Conservation (phyloP, 75 land plant species). For the Selaginella tamariscina region DNA sequence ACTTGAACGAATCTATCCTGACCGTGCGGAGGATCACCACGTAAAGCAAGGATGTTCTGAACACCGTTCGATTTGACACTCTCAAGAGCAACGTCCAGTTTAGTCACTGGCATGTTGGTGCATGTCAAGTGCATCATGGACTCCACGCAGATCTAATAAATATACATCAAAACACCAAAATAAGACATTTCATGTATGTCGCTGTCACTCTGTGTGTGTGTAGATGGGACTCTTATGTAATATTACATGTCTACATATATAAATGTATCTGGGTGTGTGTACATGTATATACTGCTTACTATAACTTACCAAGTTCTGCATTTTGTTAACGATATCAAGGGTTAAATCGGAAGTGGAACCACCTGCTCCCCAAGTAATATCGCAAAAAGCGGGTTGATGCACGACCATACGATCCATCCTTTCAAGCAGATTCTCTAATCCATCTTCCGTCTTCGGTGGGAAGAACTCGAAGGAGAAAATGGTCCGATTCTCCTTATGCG, state of each 20-base stretch:
- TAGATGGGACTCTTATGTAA: too few relatives aligned
- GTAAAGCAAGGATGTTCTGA: constrained; percentile 87
- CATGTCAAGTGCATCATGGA: constrained; percentile 98
- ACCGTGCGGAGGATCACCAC: constrained; percentile 94
- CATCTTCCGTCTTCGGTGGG: constrained; percentile 90
- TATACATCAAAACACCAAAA: neutral
- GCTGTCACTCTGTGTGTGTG: too few relatives aligned
- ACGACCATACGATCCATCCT: constrained; percentile 55
- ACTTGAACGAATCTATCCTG: constrained; percentile 90
- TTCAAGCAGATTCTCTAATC: constrained; percentile 26
- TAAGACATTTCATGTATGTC: constrained; percentile 1
- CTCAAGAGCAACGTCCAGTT: constrained; percentile 66
- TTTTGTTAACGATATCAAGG: constrained; percentile 70
- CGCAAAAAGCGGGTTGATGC: constrained; percentile 78
- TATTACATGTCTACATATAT: too few relatives aligned
- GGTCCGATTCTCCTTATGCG: constrained; percentile 28
- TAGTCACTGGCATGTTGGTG: constrained; percentile 96
- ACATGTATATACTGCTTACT: too few relatives aligned
- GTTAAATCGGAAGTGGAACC: constrained; percentile 97
- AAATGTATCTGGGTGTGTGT: too few relatives aligned
- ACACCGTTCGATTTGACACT: constrained; percentile 77
- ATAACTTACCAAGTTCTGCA: constrained; percentile 72
- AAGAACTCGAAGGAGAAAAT: constrained; percentile 93
- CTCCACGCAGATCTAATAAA: constrained; percentile 61
- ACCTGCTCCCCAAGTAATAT: constrained; percentile 97